Evolutionary conservation across 2,329 filamentous ascomycete species (phyloP), one percentile per base, ranked within the genome.

Genomic region (Exophiala bonariae): DNA sequence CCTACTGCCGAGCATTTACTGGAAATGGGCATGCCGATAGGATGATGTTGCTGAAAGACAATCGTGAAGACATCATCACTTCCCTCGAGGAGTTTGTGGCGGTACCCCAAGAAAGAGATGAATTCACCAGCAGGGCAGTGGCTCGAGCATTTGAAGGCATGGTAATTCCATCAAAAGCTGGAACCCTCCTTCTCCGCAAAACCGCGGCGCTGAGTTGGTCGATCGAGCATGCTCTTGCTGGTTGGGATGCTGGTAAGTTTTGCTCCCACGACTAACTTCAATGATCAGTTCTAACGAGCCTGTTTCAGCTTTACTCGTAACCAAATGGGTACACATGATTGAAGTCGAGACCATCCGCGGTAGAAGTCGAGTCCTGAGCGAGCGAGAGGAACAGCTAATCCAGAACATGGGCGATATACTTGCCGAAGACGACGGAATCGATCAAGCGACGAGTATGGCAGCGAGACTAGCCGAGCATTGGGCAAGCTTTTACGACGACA

Each of bases 211-310:
- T 66, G 16, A 59, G 52, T 6, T 66, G 62, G 59, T 63, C 62
- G 34, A 39, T 67, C 31, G 65, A 66, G 47, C 63, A 66, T 44
- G 63, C 64, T 13, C 53, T 65, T 35, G 60, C 63, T 7, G 62
- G 55, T 19, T 68, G 65, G 65, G 64, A 66, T 30, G 49, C 51
- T 26, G 54, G 60, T 62, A 55, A 59, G 52, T 49, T 20, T 31
- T 26, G 6, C 23, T 26, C 23, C 23, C 23, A 26, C 11, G 23
- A 11, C n/a, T n/a, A 19, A 18, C 16, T 2, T 34, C 20, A 20
- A 5, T 16, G 33, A 30, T 5, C 22, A 28, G 23, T 17, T 41
- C 41, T 52, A 14, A 46, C 33, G 23, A 34, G 42, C 7, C 11
- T n/a, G 17, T 19, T 3, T 11, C 37, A 61, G 61, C 62, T 3